Conservation (phyloP, 2,329 filamentous ascomycete species). For the Daldinia eschscholtzii region DNA sequence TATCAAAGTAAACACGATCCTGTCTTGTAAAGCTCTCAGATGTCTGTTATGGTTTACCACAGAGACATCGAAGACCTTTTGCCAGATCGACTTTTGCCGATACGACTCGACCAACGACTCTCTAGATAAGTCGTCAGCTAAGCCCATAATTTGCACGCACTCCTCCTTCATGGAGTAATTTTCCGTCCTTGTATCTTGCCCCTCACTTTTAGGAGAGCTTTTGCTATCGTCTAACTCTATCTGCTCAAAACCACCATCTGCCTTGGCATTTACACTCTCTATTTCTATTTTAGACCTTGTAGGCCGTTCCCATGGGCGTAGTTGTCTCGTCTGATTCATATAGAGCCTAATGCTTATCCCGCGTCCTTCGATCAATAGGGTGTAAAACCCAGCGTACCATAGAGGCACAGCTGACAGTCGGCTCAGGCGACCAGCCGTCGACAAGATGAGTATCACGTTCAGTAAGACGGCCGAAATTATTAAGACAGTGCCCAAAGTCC, state of each 20-base stretch:
- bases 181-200: slow-evolving; percentile 28
- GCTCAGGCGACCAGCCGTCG: slow-evolving; percentile 45
- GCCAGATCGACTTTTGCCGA: slow-evolving; percentile 43
- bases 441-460: slow-evolving; percentile 53
- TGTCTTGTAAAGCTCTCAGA: slow-evolving; percentile 53
- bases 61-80: slow-evolving; percentile 51
- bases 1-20: slow-evolving; percentile 52
- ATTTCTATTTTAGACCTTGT: slow-evolving; percentile 2
- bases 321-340: slow-evolving; percentile 50
- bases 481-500: slow-evolving; percentile 27
- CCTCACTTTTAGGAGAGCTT: background rate
- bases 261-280: slow-evolving; percentile 4
- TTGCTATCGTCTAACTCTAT: slow-evolving; percentile 1
- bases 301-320: slow-evolving; percentile 57
- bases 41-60: slow-evolving; percentile 51
- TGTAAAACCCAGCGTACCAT: slow-evolving; percentile 54
- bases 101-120: slow-evolving; percentile 53
- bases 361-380: slow-evolving; percentile 53
- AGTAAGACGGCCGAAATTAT: slow-evolving; percentile 37
- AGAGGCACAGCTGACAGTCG: slow-evolving; percentile 52
- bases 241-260: background rate
- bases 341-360: slow-evolving; percentile 56
- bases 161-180: slow-evolving; percentile 42
- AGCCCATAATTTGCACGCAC: slow-evolving; percentile 54
- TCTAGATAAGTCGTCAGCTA: slow-evolving; percentile 51